Conservation (phyloP, 768 basidiomycete genomes). For the Rhizopogon vinicolor region DNA sequence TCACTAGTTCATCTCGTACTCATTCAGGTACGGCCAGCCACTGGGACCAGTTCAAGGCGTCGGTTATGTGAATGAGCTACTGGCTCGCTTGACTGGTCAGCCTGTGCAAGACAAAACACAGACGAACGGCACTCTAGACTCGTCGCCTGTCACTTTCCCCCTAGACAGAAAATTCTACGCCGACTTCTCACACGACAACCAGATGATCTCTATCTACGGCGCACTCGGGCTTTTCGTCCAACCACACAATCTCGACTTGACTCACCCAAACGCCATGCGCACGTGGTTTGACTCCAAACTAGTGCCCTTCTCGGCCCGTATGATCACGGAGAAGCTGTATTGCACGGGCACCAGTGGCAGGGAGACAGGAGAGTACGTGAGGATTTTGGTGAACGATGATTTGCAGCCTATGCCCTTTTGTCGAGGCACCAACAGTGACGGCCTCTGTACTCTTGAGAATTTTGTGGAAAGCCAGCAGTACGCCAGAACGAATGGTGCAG, state of each 20-base stretch:
- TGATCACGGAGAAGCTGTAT: constrained; percentile 64
- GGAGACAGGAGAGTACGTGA: constrained; percentile 41
- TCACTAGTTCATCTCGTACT: background rate
- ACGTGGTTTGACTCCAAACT: constrained; percentile 52
- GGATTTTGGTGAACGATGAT: constrained; percentile 72
- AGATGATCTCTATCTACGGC: constrained; percentile 70
- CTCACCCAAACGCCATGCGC: constrained; percentile 14
- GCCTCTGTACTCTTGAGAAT: constrained; percentile 57
- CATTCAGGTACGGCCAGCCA: constrained; percentile 54
- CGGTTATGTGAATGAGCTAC: constrained; percentile 82
- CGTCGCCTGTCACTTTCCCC: constrained; percentile 64
- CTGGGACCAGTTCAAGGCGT: constrained; percentile 76
- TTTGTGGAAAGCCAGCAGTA: constrained; percentile 75
- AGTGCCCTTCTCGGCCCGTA: constrained; percentile 67
- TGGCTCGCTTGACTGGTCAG: constrained; percentile 64
- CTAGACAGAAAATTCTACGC: constrained; percentile 60
- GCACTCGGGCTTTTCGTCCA: constrained; percentile 49
- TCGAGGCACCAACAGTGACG: constrained; percentile 35
- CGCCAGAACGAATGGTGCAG: constrained; percentile 60
- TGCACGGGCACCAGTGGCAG: constrained; percentile 28
- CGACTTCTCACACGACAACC: constrained; percentile 84
- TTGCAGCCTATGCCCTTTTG: constrained; percentile 59
- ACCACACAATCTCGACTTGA: constrained; percentile 19
- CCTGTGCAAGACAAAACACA: constrained; percentile 68
- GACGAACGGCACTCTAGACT: constrained; percentile 71